These are phyloP conservation scores for Tolypocladium tundrense DNA, from an alignment of 2,329 filamentous ascomycete genomes.

Conservation along the genomic window DNA sequence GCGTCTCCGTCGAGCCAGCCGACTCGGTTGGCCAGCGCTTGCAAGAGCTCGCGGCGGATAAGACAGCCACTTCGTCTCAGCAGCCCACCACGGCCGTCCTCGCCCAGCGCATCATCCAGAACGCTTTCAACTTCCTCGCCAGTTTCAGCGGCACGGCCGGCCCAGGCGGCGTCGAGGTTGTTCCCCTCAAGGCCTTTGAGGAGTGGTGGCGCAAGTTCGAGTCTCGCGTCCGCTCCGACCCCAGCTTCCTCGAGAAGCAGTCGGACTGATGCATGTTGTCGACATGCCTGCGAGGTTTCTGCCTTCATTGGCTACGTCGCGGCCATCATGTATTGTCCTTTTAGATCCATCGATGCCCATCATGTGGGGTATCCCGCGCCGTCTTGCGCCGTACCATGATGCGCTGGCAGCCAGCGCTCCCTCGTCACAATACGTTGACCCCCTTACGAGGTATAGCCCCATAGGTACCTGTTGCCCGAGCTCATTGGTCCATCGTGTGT, in stretches of 20 bases:
- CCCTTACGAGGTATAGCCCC: neutral
- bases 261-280: constrained; percentile 10
- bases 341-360: neutral
- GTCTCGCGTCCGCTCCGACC: constrained; percentile 71
- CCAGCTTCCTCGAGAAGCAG: constrained; percentile 71
- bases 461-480: too few species aligned
- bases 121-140: constrained; percentile 93
- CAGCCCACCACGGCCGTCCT: constrained; percentile 62
- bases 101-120: constrained; percentile 88
- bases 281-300: neutral
- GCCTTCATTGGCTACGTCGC: neutral
- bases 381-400: neutral
- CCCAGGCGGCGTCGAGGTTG: constrained; percentile 63
- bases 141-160: constrained; percentile 64
- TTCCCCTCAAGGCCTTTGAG: constrained; percentile 89
- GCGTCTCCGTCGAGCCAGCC: constrained; percentile 71
- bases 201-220: constrained; percentile 99
- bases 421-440: neutral
- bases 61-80: constrained; percentile 8
- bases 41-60: constrained; percentile 38
- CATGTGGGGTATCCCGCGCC: neutral
- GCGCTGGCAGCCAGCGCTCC: neutral
- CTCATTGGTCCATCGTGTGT: neutral
- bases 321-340: neutral
- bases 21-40: constrained; percentile 62